These are phyloP conservation scores for Panellus pusillus DNA, from an alignment of 768 basidiomycete genomes.

Conservation along the genomic window DNA sequence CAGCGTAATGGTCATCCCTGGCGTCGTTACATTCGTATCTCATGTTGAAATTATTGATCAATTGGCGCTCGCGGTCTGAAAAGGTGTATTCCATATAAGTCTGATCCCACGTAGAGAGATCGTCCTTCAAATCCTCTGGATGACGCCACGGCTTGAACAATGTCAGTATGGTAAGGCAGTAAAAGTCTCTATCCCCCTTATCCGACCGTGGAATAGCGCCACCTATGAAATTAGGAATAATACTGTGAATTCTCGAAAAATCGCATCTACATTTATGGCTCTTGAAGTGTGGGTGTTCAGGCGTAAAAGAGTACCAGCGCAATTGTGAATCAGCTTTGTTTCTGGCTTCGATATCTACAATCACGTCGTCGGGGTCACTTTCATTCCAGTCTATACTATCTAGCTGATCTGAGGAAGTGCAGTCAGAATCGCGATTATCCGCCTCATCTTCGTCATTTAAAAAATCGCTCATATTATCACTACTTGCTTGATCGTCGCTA, in stretches of 20 bases:
- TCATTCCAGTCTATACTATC: too few relatives aligned
- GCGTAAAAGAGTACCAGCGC: too few relatives aligned
- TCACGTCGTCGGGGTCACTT: too few relatives aligned
- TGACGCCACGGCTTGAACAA: constrained; percentile 29
- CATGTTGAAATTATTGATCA: constrained; percentile 29
- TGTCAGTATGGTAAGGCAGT: constrained; percentile 27
- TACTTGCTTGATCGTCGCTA: too few relatives aligned
- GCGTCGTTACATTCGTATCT: constrained; percentile 31
- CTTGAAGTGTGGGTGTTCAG: background rate
- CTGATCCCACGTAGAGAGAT: constrained; percentile 18
- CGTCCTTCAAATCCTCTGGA: constrained; percentile 22
- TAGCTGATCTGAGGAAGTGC: too few relatives aligned
- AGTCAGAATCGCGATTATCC: too few relatives aligned
- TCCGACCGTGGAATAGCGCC: constrained; percentile 25
- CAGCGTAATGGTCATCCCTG: constrained; percentile 27
- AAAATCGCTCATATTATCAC: too few relatives aligned
- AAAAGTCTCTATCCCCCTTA: constrained; percentile 31
- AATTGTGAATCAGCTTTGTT: too few relatives aligned
- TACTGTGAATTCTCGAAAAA: background rate
- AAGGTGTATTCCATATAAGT: constrained; percentile 19
- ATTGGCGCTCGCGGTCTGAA: constrained; percentile 1
- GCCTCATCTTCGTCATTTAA: too few relatives aligned
- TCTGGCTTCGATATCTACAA: too few relatives aligned
- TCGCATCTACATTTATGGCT: background rate
- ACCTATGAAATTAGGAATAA: constrained; percentile 29